Base-by-base conservation (phyloP, 768 basidiomycete species). In the Mycena galericulata region DNA sequence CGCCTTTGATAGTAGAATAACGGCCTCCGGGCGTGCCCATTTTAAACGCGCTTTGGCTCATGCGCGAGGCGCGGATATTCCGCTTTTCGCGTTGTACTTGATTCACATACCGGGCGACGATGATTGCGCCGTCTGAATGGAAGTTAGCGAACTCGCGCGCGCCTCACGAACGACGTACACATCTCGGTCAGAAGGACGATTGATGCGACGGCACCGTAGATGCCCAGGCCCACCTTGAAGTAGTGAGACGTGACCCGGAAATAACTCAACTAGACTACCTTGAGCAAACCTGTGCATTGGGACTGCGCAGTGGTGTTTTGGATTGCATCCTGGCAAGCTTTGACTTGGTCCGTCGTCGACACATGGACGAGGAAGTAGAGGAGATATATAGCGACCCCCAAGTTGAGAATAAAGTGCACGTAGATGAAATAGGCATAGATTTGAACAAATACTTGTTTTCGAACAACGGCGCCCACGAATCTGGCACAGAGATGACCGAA, bases 401-500 rank as follows among this genome's bases (percentile, higher is more conserved):
- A 64, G 74, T 88, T 89, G 81, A 89, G 65, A 70, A 87, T 43
- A 74, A 90, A 84, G 78, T 90, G 88, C 69, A 84, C 68, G 79
- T 88, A 87, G 74, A 89, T 78, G 75, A 86, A 85, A 75, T 87
- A 86, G 12, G 86, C 79, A 72, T 90, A 90, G 53, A 83, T 81
- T 73, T 83, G 84, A 54, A 89, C 82, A 72, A 92, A 89, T 2
- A 81, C 73, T 77, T 88, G 89, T 73, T 91, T 91, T 73, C 87
- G 86, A 43, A 87, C 86, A 60, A 90, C 80, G 1, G 84, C 85
- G n/a, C 91, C 91, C 34, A 89, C 82, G 59, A 92, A 85, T 22
- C 90, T 92, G 73, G 46, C 45, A 34, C 41, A 53, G 47, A 40
- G 59, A 15, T 43, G 14, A 47, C 38, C 40, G 29, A 40, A 53